These are phyloP conservation scores for Hypsizygus marmoreus DNA, from an alignment of 768 basidiomycete genomes.

Conservation along the genomic window DNA sequence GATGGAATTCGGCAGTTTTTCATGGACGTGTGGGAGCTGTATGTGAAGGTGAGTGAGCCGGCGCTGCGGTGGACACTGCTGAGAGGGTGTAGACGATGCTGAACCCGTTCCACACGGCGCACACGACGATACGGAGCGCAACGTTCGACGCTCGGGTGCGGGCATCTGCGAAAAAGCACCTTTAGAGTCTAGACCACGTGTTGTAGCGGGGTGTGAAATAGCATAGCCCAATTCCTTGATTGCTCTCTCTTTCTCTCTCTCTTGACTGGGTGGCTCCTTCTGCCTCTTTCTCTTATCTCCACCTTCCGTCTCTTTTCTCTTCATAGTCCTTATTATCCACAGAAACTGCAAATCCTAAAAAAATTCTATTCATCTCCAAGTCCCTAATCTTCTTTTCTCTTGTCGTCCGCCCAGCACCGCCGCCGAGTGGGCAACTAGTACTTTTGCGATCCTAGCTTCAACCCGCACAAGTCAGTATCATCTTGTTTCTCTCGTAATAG, in stretches of 20 bases:
- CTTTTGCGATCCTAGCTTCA: conserved; percentile 16
- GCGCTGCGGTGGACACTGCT: neutral
- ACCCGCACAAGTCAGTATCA: conserved; percentile 6
- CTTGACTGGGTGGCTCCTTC: conserved; percentile 34
- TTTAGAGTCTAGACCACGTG: conserved; percentile 42
- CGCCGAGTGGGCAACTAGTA: conserved; percentile 20
- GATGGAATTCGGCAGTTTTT: conserved; percentile 95
- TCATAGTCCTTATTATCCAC: conserved; percentile 25
- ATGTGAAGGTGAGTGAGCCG: conserved; percentile 78
- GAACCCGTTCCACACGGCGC: conserved; percentile 97
- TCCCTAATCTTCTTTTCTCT: conserved; percentile 11
- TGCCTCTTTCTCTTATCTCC: conserved; percentile 32
- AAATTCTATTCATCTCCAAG: conserved; percentile 20
- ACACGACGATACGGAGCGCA: conserved; percentile 75
- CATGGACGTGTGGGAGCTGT: conserved; percentile 94
- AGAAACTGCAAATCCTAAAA: conserved; percentile 7
- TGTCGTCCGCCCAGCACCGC: conserved; percentile 20
- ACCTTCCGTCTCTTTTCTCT: conserved; percentile 29
- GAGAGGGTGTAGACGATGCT: conserved; percentile 62
- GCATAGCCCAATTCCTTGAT: conserved; percentile 24
- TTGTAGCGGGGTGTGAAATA: conserved; percentile 24
- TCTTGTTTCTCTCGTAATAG: conserved; percentile 15
- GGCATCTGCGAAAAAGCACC: conserved; percentile 82
- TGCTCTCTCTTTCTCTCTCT: conserved; percentile 33
- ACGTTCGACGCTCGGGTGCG: conserved; percentile 85